Base-by-base conservation (phyloP, 2,329 filamentous ascomycete genomes). In the Bertia moriformis region DNA sequence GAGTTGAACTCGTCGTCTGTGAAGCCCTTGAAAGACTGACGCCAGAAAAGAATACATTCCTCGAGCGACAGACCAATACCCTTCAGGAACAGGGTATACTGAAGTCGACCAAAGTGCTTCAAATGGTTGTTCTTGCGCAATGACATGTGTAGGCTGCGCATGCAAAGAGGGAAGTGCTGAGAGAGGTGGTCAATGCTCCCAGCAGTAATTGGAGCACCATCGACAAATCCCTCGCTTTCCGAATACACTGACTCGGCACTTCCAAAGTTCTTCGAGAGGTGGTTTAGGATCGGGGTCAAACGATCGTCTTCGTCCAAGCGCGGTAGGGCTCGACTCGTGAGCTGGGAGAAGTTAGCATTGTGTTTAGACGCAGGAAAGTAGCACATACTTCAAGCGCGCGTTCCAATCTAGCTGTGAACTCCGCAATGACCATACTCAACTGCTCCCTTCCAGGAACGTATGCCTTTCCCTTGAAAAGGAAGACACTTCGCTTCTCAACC, bases 1-100 rank as follows among this genome's bases (percentile, higher is more conserved):
- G 95, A 96, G 61, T 93, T 93, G 70, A 96, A 98, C 24, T 80
- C 80, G 51, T 96, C 89, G 51, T 96, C 91, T 0, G 84, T 88
- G 46, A 93, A 76, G 47, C 86, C 82, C 55, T 77, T 78, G 71
- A 98, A 96, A 19, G 72, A 68, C 44, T 76, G 72, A 10, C 91
- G 79, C 91, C 91, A 98, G 65, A 98, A 98, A 12, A 86, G 49
- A 18, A 98, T 71, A 49, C 78, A 86, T 58, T 98, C 89, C 52
- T 95, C 87, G n/a, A 98, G 65, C 45, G 74, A 86, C 19, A 98
- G 66, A 0, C 91, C 91, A 42, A 96, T 86, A 32, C 91, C 91
- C 60, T 98, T 98, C 42, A 98, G 70, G 71, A 98, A 98, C 3
- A 98, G 73, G 0, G 84, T 85, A 65, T 96, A 98, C 60, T 98